A percentile compares a stretch with the other conserved stretches of the same genome.
These are phyloP conservation scores for Nigrospora sphaerica DNA, from an alignment of 2,329 filamentous ascomycete species.

Conservation along the genomic window DNA sequence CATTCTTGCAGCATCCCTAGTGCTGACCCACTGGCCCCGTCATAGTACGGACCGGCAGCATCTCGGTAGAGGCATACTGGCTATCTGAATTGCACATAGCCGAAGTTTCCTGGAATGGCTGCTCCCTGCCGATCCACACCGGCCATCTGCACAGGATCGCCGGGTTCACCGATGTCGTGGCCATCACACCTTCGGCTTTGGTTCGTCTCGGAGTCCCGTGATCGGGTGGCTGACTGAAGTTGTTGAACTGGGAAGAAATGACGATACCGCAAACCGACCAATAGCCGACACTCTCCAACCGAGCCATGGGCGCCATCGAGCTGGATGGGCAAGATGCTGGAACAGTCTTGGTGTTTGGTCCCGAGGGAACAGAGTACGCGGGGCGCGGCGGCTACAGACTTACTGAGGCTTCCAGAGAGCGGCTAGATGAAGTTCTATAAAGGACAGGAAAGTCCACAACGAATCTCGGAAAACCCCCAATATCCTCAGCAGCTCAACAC, in stretches of 20 bases:
- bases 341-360: too few species aligned
- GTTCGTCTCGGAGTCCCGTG: not conserved
- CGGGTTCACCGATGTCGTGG: not conserved
- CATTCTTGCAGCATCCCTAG: not conserved
- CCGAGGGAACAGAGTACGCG: not conserved
- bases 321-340: too few species aligned
- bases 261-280: too few species aligned
- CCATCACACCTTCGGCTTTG: not conserved
- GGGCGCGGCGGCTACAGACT: not conserved
- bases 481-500: not conserved
- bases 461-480: not conserved
- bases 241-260: too few species aligned
- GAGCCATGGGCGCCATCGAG: too few species aligned
- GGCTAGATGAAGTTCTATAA: not conserved
- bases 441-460: not conserved
- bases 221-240: too few species aligned
- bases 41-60: not conserved
- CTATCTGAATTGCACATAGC: not conserved
- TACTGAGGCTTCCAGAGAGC: too few species aligned
- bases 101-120: not conserved
- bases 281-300: too few species aligned
- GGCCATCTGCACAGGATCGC: not conserved
- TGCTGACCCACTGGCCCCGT: not conserved
- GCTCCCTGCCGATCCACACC: not conserved
- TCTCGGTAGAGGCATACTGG: not conserved